Percentiles rank a stretch among this genome's conserved stretches.
Conservation (phyloP, 2,329 filamentous ascomycete species). For the Aureobasidium pullulans region DNA sequence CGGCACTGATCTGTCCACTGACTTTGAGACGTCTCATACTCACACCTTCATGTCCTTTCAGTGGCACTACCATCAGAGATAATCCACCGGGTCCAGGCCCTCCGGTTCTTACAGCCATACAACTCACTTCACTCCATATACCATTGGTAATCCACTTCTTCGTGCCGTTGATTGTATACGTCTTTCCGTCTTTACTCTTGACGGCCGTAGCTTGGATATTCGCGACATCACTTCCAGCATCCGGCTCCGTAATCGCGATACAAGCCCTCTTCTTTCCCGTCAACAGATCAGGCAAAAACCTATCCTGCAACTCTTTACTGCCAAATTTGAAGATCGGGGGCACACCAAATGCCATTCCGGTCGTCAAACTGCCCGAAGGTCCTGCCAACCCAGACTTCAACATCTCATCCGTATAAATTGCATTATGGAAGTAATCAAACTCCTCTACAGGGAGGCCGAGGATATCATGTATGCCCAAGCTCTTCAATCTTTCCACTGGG, state of each 20-base stretch:
- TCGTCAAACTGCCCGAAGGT: slow-evolving; percentile 58
- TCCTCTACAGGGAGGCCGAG: slow-evolving; percentile 62
- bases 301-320: slow-evolving; percentile 52
- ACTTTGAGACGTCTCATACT: slow-evolving; percentile 62
- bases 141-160: slow-evolving; percentile 79
- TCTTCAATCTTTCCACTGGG: slow-evolving; percentile 60
- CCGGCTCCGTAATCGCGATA: slow-evolving; percentile 73
- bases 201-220: slow-evolving; percentile 62
- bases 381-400: slow-evolving; percentile 57
- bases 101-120: slow-evolving; percentile 68
- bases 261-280: slow-evolving; percentile 60
- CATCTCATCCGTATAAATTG: slow-evolving; percentile 68
- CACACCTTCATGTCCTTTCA: slow-evolving; percentile 61
- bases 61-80: slow-evolving; percentile 60
- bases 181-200: slow-evolving; percentile 55
- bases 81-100: slow-evolving; percentile 56
- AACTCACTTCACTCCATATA: slow-evolving; percentile 60
- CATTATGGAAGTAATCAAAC: slow-evolving; percentile 63
- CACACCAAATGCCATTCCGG: slow-evolving; percentile 65
- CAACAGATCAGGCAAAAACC: slow-evolving; percentile 61
- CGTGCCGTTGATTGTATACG: slow-evolving; percentile 64
- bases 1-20: slow-evolving; percentile 55
- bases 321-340: slow-evolving; percentile 66
- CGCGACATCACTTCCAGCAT: slow-evolving; percentile 65
- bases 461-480: slow-evolving; percentile 58